Base-by-base conservation (phyloP, 73 alveolate species). In the Effrenium voratum region DNA sequence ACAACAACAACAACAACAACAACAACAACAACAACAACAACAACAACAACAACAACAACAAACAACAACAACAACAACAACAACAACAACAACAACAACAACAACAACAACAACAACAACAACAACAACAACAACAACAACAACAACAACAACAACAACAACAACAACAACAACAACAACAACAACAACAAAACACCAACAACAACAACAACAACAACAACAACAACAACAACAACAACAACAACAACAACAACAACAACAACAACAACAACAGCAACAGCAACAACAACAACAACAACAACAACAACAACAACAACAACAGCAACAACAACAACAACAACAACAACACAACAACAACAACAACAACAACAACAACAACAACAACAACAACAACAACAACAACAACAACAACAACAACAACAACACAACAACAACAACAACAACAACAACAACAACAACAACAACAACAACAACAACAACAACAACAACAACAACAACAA, bases 311-410 rank as follows among this genome's bases (percentile, higher is more conserved):
- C n/a, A n/a, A n/a, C n/a, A n/a, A n/a, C n/a, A 55, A 55, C 72
- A 57, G 28, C 72, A 57, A 57, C 72, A 57, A 57, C 72, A 57
- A 57, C 72, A 57, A 57, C 72, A 57, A 57, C 72, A 57, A 57
- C 72, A 57, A 57, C 72, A 55, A 55, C 68, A 55, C 68, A 55
- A 55, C 68, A 55, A 55, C 68, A 55, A 55, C 68, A 0, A 57
- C 72, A 2, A 57, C 72, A 57, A 57, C 72, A 2, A 57, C 72
- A 57, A 57, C 72, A 2, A 57, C 72, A 57, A 57, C 72, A 2
- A 57, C 72, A 57, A 57, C 72, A 57, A 57, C 72, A 57, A 57
- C n/a, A n/a, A n/a, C n/a, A n/a, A n/a, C n/a, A n/a, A n/a, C n/a
- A n/a, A n/a, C n/a, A n/a, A n/a, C n/a, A n/a, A n/a, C n/a, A 1